These are phyloP conservation scores for Saussurea involucrata DNA, from an alignment of 129 eudicot genomes.

Conservation along the genomic window DNA sequence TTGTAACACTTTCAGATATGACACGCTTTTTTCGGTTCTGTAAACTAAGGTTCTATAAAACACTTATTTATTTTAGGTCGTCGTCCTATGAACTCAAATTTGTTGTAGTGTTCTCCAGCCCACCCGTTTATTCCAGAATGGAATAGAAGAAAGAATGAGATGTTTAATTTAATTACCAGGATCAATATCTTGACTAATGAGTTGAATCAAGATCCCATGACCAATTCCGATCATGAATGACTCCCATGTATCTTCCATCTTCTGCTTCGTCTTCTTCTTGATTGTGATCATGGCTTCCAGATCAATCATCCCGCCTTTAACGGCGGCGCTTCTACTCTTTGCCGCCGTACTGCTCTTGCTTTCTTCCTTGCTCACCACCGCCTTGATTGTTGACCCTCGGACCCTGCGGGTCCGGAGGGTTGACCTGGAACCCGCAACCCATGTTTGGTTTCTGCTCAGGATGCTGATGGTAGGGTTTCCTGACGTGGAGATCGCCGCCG, in stretches of 20 bases:
- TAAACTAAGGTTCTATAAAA: too few species aligned
- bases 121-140: too few species aligned
- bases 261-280: conserved; percentile 67
- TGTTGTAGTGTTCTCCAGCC: too few species aligned
- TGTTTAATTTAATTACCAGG: conserved; percentile 40
- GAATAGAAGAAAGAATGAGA: neutral
- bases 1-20: too few species aligned
- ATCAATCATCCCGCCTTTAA: conserved; percentile 23
- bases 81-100: too few species aligned
- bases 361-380: conserved; percentile 61
- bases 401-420: conserved; percentile 1
- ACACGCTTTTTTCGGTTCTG: too few species aligned
- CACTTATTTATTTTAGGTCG: too few species aligned
- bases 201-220: conserved; percentile 61
- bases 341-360: conserved; percentile 25
- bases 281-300: conserved; percentile 61
- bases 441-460: neutral
- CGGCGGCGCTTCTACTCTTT: neutral
- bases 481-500: conserved; percentile 27
- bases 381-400: conserved; percentile 13
- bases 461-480: neutral
- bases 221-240: conserved; percentile 61
- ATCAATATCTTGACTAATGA: conserved; percentile 64
- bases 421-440: conserved; percentile 18
- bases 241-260: conserved; percentile 71